Evolutionary conservation across 1,284 basidiomycete species (phyloP), one percentile per base, ranked within the genome.

Genomic region (Butyriboletus pseudospeciosus): DNA sequence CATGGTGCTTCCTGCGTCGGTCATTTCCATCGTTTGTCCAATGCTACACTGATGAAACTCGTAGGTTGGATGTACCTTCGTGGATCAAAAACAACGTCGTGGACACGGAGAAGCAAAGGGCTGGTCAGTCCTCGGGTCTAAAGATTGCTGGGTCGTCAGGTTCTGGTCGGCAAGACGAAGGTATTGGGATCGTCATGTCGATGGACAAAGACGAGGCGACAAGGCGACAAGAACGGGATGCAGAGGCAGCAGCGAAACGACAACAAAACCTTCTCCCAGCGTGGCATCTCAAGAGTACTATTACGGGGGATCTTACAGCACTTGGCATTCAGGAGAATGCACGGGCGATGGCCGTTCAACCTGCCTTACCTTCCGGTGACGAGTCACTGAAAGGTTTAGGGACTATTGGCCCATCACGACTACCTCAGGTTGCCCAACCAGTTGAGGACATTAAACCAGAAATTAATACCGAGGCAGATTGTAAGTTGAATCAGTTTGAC

Each of bases 201-300:
- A 81, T 86, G 67, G 92, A 93, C 68, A 89, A 91, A 66, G 87
- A 88, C 65, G 90, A 92, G 65, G 78, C 78, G 53, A 83, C 83
- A 14, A 76, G 79, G 45, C 79, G 82, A 50, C 76, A 78, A 63
- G 87, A 89, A 63, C 77, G 86, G 47, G 84, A 86, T 61, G 80
- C 79, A 38, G 79, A 87, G 61, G 89, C 87, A 2, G 86, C 86
- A 44, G 82, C 84, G 47, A 92, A 92, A 73, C 74, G 88, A 51
- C 83, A 87, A 69, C 94, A 98, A 75, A 98, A 98, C 68, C 83
- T 87, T 0, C 74, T 99, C 44, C 96, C 96, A 0, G 80, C 87
- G 10, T 98, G 96, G 96, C 90, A 97, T 74, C 79, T 94, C 58
- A 88, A 92, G 70, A 95, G 92, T 69, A 99, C 96, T 5, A 91